phyloP scores from a whole-genome alignment of 192 early-diverging fungal genomes.

The Coemansia sp. region DNA sequence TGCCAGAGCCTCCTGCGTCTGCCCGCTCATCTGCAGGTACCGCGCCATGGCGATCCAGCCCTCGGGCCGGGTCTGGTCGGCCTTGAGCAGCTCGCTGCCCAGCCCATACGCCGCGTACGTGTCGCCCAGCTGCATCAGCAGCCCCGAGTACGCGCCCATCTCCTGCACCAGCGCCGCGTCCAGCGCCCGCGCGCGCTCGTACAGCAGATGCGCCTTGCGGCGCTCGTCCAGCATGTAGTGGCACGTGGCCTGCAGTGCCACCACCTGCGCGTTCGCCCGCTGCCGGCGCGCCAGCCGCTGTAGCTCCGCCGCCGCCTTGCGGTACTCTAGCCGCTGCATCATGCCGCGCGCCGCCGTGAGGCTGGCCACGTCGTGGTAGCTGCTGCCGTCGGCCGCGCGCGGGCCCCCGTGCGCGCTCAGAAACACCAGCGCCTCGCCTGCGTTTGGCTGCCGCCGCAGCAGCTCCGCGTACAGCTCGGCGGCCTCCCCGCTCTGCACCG shows the following conservation, averaged over 20 bases:
- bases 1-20: slow-evolving; percentile 41
- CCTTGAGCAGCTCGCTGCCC: slow-evolving; percentile 27
- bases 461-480: slow-evolving; percentile 21
- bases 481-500: slow-evolving; percentile 26
- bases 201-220: slow-evolving; percentile 13
- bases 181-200: slow-evolving; percentile 19
- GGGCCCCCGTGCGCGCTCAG: background rate
- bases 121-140: slow-evolving; percentile 19
- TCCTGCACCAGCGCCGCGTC: slow-evolving; percentile 21
- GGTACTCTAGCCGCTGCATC: slow-evolving; percentile 28
- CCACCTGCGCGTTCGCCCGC: slow-evolving; percentile 16
- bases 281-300: slow-evolving; percentile 17
- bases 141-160: slow-evolving; percentile 30
- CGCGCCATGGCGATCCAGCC: slow-evolving; percentile 50
- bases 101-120: slow-evolving; percentile 22
- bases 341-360: slow-evolving; percentile 13
- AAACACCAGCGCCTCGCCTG: slow-evolving; percentile 22
- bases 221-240: slow-evolving; percentile 20
- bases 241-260: slow-evolving; percentile 38
- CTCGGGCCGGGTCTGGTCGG: slow-evolving; percentile 31
- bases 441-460: slow-evolving; percentile 25
- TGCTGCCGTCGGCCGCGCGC: background rate
- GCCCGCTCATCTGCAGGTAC: slow-evolving; percentile 19
- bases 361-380: slow-evolving; percentile 23
- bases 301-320: slow-evolving; percentile 8